A percentile compares a stretch with the other conserved stretches of the same genome.
Evolutionary conservation across 2,329 filamentous ascomycete species (phyloP).

Genomic region (Cladosporium oxysporum): DNA sequence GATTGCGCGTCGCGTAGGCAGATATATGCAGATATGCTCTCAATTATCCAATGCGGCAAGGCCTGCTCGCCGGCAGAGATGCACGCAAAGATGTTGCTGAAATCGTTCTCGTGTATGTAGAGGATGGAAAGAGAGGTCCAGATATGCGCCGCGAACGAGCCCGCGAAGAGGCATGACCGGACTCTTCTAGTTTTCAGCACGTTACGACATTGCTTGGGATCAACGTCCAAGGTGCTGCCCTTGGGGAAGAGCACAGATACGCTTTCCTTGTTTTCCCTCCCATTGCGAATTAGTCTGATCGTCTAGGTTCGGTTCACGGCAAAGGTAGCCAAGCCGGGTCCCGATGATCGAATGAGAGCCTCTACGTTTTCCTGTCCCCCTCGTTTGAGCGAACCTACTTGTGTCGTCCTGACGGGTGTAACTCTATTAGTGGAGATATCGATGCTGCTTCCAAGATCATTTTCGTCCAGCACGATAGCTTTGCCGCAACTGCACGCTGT

Average conservation of each 20-base stretch:
- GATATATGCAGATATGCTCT: not conserved
- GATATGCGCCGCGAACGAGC: not conserved
- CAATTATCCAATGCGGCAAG: not conserved
- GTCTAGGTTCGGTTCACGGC: slow-evolving; percentile 17
- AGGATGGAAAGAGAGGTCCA: not conserved
- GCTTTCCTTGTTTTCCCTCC: slow-evolving; percentile 14
- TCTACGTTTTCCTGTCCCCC: not conserved
- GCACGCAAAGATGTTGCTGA: not conserved
- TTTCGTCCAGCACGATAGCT: not conserved
- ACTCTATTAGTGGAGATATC: not conserved
- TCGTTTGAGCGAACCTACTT: not conserved
- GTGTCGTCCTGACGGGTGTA: not conserved
- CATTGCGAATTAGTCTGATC: not conserved
- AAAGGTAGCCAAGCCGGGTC: slow-evolving; percentile 17
- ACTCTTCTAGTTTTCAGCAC: not conserved
- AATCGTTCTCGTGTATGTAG: not conserved
- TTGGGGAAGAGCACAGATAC: slow-evolving; percentile 14
- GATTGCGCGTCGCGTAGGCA: not conserved
- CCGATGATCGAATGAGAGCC: not conserved
- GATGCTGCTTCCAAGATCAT: not conserved
- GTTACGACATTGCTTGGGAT: not conserved
- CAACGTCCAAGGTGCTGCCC: not conserved
- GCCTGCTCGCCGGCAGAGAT: slow-evolving; percentile 5
- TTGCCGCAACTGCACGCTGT: too few species aligned
- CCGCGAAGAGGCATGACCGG: not conserved